These are phyloP conservation scores for Spinellus fusiger DNA, from an alignment of 192 early-diverging fungal species.

Conservation along the genomic window DNA sequence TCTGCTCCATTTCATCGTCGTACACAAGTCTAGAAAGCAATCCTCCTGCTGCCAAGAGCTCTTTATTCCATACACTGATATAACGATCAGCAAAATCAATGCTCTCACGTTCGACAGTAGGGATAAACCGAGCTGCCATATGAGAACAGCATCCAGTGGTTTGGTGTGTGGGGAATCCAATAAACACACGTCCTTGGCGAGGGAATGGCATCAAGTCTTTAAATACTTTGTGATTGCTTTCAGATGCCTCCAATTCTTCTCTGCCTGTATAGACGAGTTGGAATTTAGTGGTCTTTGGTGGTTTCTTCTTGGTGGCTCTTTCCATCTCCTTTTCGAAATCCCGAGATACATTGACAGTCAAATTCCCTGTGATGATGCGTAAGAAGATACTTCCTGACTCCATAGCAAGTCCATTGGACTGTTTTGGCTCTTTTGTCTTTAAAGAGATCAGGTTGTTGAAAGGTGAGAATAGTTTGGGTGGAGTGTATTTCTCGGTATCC, in stretches of 20 bases:
- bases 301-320: constrained; percentile 80
- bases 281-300: constrained; percentile 63
- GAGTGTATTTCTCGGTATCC: constrained; percentile 38
- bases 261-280: constrained; percentile 66
- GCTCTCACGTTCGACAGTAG: constrained; percentile 86
- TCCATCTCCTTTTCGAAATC: constrained; percentile 71
- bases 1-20: constrained; percentile 68
- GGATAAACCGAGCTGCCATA: constrained; percentile 78
- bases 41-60: constrained; percentile 70
- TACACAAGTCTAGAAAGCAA: constrained; percentile 67
- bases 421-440: constrained; percentile 3
- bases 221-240: constrained; percentile 58
- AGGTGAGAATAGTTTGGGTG: constrained; percentile 17
- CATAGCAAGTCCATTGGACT: background rate
- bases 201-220: constrained; percentile 64
- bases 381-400: constrained; percentile 60
- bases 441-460: constrained; percentile 6
- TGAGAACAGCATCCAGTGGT: constrained; percentile 81
- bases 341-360: constrained; percentile 47
- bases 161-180: constrained; percentile 88
- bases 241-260: constrained; percentile 72
- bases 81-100: constrained; percentile 85
- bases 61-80: constrained; percentile 75
- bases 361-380: constrained; percentile 55
- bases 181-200: constrained; percentile 81